These are phyloP conservation scores for Erodium chrysanthum DNA, from an alignment of 441 rosid genomes.

Conservation along the genomic window DNA sequence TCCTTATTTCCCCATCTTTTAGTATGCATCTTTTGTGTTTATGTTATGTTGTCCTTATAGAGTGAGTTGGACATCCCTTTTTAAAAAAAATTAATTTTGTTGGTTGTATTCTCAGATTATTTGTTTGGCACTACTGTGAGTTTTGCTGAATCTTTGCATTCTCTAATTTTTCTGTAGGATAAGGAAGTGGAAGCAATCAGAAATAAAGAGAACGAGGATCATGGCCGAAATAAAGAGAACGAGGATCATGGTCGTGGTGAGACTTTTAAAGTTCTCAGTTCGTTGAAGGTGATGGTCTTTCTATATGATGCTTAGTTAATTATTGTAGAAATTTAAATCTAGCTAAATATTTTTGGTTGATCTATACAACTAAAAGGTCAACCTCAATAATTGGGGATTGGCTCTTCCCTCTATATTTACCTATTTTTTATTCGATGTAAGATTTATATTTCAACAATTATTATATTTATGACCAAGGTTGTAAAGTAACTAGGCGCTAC, in stretches of 20 bases:
- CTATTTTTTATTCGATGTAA: not conserved
- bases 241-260: conserved; percentile 27
- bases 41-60: not conserved
- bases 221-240: conserved; percentile 33
- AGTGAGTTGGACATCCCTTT: not conserved
- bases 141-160: conserved; percentile 15
- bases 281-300: conserved; percentile 44
- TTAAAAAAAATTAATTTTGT: not conserved
- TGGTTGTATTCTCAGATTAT: not conserved
- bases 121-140: not conserved
- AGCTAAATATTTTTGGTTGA: not conserved
- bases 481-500: no score
- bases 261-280: conserved; percentile 45
- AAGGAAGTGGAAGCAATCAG: conserved; percentile 42
- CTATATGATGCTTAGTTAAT: conserved; percentile 2
- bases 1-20: not conserved
- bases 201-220: conserved; percentile 27
- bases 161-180: conserved; percentile 42
- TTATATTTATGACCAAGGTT: no score
- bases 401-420: not conserved
- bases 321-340: not conserved
- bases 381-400: not conserved
- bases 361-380: not conserved
- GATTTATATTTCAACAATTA: not conserved
- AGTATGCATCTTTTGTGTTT: not conserved